Base-by-base conservation (phyloP, 352 stramenopile genomes). In the Achlya hypogyna region DNA sequence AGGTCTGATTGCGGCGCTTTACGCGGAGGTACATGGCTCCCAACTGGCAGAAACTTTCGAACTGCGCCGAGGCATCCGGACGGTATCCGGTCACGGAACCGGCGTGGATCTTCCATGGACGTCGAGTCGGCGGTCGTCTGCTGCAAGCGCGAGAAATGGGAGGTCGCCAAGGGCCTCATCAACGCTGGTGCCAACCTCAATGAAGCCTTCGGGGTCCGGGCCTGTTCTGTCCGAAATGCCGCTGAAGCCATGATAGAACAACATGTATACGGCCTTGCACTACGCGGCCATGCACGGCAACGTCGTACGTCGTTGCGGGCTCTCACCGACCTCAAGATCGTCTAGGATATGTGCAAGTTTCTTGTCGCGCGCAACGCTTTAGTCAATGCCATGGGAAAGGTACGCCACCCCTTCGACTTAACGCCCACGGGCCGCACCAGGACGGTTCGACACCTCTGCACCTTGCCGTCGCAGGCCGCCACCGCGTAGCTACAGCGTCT, bases 1-100 rank as follows among this genome's bases (percentile, higher is more conserved):
- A 79, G 22, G 86, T 95, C 75, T 91, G 84, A 69, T 80, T 88
- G 43, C 79, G 72, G 62, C 87, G 77, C 82, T 96, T 96, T n/a
- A 96, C 77, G 76, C 87, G 84, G 63, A 96, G 75, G 65, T 96
- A 96, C 75, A 84, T 78, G 23, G 53, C 29, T 56, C 12, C 12
- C 49, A 18, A 45, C 38, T 45, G 38, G 12, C 38, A 10, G n/a
- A 35, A 29, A 64, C 18, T n/a, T 45, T 29, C 29, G 18, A 25
- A 42, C 5, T 23, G 20, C 5, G 5, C n/a, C 5, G 25, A 8
- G 10, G 52, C 34, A 64, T 64, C 54, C 54, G 54, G 35, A 45
- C 16, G 16, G 28, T 60, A 60, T 45, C 54, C 54, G 54, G 54
- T 52, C 47, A 62, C 31, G n/a, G n/a, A n/a, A n/a, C n/a, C n/a